Conservation (phyloP, 108 stramenopile genomes). For the Skeletonema menzelii region DNA sequence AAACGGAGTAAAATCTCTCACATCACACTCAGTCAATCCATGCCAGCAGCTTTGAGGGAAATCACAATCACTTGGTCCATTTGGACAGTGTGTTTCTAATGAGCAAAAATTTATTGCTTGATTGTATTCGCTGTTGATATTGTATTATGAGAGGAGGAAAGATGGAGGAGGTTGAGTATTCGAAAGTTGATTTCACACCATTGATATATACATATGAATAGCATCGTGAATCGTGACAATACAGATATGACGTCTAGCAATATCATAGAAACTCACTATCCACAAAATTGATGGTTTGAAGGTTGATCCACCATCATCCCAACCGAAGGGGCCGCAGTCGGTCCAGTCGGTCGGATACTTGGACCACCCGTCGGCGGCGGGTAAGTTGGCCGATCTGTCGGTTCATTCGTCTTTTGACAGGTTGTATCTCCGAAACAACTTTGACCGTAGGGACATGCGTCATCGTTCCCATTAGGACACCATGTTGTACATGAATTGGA, state of each 20-base stretch:
- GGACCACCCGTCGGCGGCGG: conserved; percentile 15
- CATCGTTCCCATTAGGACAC: conserved; percentile 19
- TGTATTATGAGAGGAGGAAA: background rate
- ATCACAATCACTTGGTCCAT: conserved; percentile 11
- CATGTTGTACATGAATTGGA: conserved; percentile 9
- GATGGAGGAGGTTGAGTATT: background rate
- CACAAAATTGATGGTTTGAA: conserved; percentile 26
- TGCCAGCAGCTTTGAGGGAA: conserved; percentile 15
- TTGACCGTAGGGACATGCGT: conserved; percentile 9
- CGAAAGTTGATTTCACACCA: background rate
- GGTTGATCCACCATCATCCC: conserved; percentile 7
- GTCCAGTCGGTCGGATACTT: conserved; percentile 13
- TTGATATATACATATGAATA: too few relatives aligned
- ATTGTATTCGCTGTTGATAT: background rate
- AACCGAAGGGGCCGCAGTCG: conserved; percentile 11
- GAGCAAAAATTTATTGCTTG: conserved; percentile 6
- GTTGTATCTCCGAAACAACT: conserved; percentile 17
- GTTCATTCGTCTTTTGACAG: conserved; percentile 20
- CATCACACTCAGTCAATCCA: conserved; percentile 16
- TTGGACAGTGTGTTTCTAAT: conserved; percentile 27
- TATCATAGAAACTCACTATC: background rate
- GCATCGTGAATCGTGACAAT: too few relatives aligned
- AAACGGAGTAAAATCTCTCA: conserved; percentile 13
- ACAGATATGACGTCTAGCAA: background rate
- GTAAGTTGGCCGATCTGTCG: conserved; percentile 4